These are phyloP conservation scores for Amoebophrya sp. DNA, from an alignment of 169 alveolate species.

Conservation along the genomic window DNA sequence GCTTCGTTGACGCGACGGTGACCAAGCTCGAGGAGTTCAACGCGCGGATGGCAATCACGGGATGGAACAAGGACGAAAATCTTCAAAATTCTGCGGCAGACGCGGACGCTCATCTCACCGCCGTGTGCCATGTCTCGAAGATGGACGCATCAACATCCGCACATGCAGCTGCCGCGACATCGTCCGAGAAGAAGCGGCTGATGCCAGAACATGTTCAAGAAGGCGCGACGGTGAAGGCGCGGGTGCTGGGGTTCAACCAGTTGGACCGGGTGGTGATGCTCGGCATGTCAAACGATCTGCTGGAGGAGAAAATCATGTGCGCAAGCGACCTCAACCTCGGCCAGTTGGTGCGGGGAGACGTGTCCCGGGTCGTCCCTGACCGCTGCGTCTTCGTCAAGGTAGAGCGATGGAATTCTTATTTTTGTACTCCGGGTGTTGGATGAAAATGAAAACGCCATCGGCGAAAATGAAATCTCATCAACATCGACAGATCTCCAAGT, in stretches of 20 bases:
- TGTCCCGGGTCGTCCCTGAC: neutral
- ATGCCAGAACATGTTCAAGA: too few species aligned
- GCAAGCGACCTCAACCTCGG: neutral
- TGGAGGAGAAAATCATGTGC: neutral
- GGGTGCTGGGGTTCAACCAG: neutral
- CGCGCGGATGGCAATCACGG: neutral
- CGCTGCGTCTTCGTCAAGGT: neutral
- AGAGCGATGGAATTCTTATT: too few species aligned
- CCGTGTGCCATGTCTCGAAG: neutral
- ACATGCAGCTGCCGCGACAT: too few species aligned
- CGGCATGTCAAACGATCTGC: neutral
- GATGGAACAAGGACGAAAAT: neutral
- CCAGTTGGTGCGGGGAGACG: neutral
- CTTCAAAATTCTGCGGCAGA: neutral
- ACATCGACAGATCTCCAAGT: neutral
- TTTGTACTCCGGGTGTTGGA: too few species aligned
- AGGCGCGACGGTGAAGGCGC: too few species aligned
- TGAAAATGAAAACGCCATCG: too few species aligned
- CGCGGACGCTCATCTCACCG: neutral
- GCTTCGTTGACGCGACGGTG: neutral
- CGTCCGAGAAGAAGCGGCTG: neutral
- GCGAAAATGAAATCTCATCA: neutral
- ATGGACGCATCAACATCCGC: neutral
- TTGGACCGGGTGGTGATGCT: neutral
- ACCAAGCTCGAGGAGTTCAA: neutral